Base-by-base conservation (phyloP, 805 yeast genomes). In the Danielozyma ontarioensis region DNA sequence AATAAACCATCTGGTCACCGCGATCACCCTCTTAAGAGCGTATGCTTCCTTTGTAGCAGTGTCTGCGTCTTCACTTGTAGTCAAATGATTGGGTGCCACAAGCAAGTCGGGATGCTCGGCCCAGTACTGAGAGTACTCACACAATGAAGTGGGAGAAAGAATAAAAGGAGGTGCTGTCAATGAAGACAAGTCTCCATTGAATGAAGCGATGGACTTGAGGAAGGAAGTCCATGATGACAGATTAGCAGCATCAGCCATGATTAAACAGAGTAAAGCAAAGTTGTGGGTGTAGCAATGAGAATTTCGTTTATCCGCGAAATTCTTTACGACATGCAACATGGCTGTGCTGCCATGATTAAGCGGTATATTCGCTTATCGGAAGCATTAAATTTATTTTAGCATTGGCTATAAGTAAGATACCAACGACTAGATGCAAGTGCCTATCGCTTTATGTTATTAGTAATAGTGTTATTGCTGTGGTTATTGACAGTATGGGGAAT, bases 111-210 rank as follows among this genome's bases (percentile, higher is more conserved):
- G 88, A 52, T 86, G 90, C 55, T 89, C 96, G 29, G 88, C 86
- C 97, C 98, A 93, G 64, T 86, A 93, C 58, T 86, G 90, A 15
- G 96, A 83, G 62, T 85, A 93, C 65, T 93, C 98, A 22, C 78
- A 78, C 48, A 87, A 70, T 2, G 97, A 89, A 4, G 84, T 80
- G 16, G 96, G 87, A 3, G 96, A 86, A 44, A 93, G 70, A 44
- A 93, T 93, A 64, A 90, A 93, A 6, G 97, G 97, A 13, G 98
- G 98, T 3, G 98, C 98, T 2, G 98, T 89, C 53, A 93, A 67
- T 3, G 95, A 78, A 13, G 96, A 86, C 42, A 93, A 68, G 56
- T 93, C 98, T 28, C 96, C 96, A 47, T 88, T 87, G 61, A 86
- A 90, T 3, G 94, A 78, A 21, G 96, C 93, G 42, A 90, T 76